Base-by-base conservation (phyloP, 805 yeast genomes). In the Yarrowia divulgata region DNA sequence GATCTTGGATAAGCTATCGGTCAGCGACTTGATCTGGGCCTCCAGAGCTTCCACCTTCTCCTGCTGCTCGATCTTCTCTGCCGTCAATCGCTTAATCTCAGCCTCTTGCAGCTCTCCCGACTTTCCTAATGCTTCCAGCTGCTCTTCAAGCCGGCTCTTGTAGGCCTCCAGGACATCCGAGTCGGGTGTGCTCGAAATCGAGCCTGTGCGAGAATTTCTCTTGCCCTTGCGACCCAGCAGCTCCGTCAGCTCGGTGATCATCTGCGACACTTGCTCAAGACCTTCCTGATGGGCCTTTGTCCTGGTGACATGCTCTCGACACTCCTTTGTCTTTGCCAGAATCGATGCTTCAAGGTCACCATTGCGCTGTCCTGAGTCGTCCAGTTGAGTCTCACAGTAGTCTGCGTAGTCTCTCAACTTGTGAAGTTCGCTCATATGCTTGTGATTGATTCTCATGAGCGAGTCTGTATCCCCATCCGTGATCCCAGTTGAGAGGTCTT, bases 251-350 rank as follows among this genome's bases (percentile, higher is more conserved):
- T 58, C 66, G 3, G 40, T 10, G 66, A 58, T 58, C 66, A 58
- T 58, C 8, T 42, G 50, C 2, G 66, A 58, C 12, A 58, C 66
- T 29, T 58, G 66, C 18, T 58, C 50, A 3, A 58, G 50, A 34
- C 66, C 66, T n/a, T 58, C 50, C 50, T 58, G 66, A 8, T 58
- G 66, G 29, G 66, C 66, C 40, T 58, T 58, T 1, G 50, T 58
- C 18, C 40, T 19, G 7, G 40, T 43, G 4, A 32, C 66, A 9
- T 43, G 50, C 10, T 58, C 66, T 43, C 66, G 40, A n/a, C 66
- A 58, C 42, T 58, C 66, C 52, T 43, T 58, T 10, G 66, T 42
- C 29, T 58, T 58, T 1, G 66, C 66, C 12, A 34, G 29, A 14
- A 58, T 58, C 23, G 66, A 58, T 12, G 66, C 66, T 32, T 58